phyloP scores from a whole-genome alignment of 1,284 basidiomycete species.

The Cutaneotrichosporon mucoides region DNA sequence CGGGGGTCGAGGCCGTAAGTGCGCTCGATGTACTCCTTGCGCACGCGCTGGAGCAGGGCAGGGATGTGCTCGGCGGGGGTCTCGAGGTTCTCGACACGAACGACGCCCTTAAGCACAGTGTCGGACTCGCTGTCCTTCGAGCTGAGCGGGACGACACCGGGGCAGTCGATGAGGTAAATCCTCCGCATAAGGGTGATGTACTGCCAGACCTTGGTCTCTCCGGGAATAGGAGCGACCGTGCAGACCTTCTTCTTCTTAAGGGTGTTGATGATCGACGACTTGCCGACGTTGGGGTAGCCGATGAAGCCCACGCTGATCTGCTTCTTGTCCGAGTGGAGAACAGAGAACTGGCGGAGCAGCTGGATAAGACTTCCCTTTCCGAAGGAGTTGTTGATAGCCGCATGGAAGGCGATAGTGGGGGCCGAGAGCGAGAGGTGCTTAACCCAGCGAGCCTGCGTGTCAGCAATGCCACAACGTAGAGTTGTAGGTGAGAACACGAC shows the following conservation, averaged over 20 bases:
- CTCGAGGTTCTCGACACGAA: conserved; percentile 91
- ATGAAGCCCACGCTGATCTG: conserved; percentile 98
- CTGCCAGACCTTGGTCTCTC: conserved; percentile 99
- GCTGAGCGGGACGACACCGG: conserved; percentile 94
- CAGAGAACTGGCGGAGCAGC: conserved; percentile 92
- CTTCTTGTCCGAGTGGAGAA: conserved; percentile 97
- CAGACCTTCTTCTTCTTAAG: conserved; percentile 98
- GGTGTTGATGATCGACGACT: conserved; percentile 97
- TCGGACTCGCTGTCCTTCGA: conserved; percentile 83
- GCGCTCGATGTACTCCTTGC: conserved; percentile 85
- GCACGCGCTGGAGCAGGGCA: conserved; percentile 78
- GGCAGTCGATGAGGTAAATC: conserved; percentile 99
- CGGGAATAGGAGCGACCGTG: conserved; percentile 92
- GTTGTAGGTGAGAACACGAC: not conserved
- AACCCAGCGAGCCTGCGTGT: conserved; percentile 82
- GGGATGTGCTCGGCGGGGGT: conserved; percentile 93
- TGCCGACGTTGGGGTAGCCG: conserved; percentile 98
- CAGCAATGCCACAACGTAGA: conserved; percentile 10
- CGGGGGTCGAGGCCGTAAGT: conserved; percentile 72
- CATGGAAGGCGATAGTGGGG: conserved; percentile 97
- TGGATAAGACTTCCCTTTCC: conserved; percentile 98
- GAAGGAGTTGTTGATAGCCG: conserved; percentile 97
- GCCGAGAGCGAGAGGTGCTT: conserved; percentile 91
- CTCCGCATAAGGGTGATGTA: conserved; percentile 94
- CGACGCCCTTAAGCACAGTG: conserved; percentile 94